Base-by-base conservation (phyloP, 1,139 yeast genomes). In the Taiozyma sp. region DNA sequence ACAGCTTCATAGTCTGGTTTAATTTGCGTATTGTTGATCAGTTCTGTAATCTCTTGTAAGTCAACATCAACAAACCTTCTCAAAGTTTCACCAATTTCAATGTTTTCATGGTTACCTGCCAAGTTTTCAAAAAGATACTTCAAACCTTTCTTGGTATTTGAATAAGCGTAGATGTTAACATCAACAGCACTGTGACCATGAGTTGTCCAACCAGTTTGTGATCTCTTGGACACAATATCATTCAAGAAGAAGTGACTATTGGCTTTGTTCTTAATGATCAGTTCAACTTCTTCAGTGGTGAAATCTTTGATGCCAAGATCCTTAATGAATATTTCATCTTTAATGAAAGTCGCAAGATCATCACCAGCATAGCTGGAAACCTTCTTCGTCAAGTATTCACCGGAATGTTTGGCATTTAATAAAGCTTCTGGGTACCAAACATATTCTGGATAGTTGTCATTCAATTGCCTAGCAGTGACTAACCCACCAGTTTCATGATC, bases 401-500 rank as follows among this genome's bases (percentile, higher is more conserved):
- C 87, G 2, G 95, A 85, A 63, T 85, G 91, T 16, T 80, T 71
- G 23, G 87, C 84, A 54, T 82, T 79, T 28, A 73, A 66, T 51
- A 90, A 73, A 16, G 79, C 87, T 59, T 83, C 80, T 6, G 96
- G 96, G 60, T 77, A 79, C 96, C 97, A 89, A 50, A 81, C 62
- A 61, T 88, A 83, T 42, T 83, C 87, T 3, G 88, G 89, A 57
- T 82, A 83, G 14, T 66, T 65, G 34, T 75, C 69, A 9, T 82
- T 66, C 27, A 86, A 70, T 71, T 90, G 96, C 70, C 89, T 80
- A 1, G 95, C 89, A 46, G 87, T 77, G 29, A 81, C 81, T 59
- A 90, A 73, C 2, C 96, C 97, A 56, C 97, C 97, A 43, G 96
- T 90, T 66, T 90, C 97, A 69, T 90, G 97, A 66, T 90, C 96